Conservation (phyloP, 1,139 yeast species). For the Pichia norvegensis region DNA sequence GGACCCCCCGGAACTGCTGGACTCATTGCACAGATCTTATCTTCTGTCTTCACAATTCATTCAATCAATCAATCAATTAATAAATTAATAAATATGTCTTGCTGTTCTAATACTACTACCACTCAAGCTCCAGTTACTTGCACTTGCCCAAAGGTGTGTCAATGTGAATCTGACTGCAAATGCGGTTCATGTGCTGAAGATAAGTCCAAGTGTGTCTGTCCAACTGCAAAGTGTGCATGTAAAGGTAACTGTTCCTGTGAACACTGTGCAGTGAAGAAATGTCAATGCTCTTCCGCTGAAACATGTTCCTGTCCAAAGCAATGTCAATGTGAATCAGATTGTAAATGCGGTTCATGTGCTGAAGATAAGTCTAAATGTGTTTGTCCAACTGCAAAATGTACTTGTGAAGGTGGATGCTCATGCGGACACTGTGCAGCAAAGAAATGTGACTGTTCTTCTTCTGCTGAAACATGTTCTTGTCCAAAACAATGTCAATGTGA, state of each 20-base stretch:
- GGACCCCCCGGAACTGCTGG: not conserved
- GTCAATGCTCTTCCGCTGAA: slow-evolving; percentile 5
- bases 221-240: slow-evolving; percentile 15
- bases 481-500: slow-evolving; percentile 16
- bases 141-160: slow-evolving; percentile 11
- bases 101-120: slow-evolving; percentile 5
- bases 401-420: slow-evolving; percentile 12
- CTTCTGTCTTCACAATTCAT: not conserved
- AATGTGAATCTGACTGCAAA: slow-evolving; percentile 14
- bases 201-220: slow-evolving; percentile 13
- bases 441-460: slow-evolving; percentile 5
- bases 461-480: slow-evolving; percentile 8
- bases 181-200: slow-evolving; percentile 14
- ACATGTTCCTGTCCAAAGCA: slow-evolving; percentile 1
- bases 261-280: slow-evolving; percentile 7
- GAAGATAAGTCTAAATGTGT: slow-evolving; percentile 7
- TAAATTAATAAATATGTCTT: slow-evolving; percentile 3
- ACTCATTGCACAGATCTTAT: not conserved
- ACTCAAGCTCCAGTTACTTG: not conserved
- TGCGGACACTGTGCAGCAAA: slow-evolving; percentile 10
- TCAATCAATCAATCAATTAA: not conserved
- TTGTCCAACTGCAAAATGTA: slow-evolving; percentile 14
- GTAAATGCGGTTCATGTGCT: slow-evolving; percentile 7
- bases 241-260: slow-evolving; percentile 12
- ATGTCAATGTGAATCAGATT: slow-evolving; percentile 9